Base-by-base conservation (phyloP, 345 rosid genomes). In the Excoecaria agallocha region DNA sequence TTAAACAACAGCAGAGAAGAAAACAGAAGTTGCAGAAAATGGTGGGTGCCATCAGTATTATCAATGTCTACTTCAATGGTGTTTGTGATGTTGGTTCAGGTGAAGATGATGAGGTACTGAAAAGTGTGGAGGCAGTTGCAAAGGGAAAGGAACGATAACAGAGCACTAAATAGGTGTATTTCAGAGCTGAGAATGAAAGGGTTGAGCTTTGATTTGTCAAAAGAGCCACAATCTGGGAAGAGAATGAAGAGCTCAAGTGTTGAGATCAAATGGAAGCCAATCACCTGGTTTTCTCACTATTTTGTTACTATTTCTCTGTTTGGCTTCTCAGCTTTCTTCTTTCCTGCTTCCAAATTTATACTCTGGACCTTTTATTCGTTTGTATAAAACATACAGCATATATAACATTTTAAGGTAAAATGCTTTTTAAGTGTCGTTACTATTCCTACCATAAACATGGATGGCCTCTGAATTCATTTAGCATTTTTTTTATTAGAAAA, bases 181-280 rank as follows among this genome's bases (percentile, higher is more conserved):
- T 88, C 86, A 77, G 99, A 93, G 75, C 80, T 96, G 88, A 85
- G 98, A 75, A 93, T 91, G 99, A 91, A 95, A 85, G 99, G 99
- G 11, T 81, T 87, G 25, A 93, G 93, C 85, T 93, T 93, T 16
- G 97, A 96, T 81, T 39, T 96, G 84, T 89, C 96, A 0, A 96
- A 93, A 77, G 99, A 96, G 78, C 98, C 98, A 9, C 79, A 75
- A 72, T 79, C 75, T 51, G 92, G 96, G 76, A 91, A 80, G 85
- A 90, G 90, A 78, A 87, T 93, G 90, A 93, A 90, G 87, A 96
- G 99, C 64, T 91, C 98, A 1, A 91, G 98, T 67, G 98, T 96
- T 46, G 96, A 93, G 85, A 90, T 96, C 80, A 90, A 93, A 63
- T 93, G 98, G 98, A 93, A 89, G 79, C 98, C 93, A 45, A 62